These are phyloP conservation scores for Globisporangium irregulare DNA, from an alignment of 352 stramenopile genomes.

Conservation along the genomic window DNA sequence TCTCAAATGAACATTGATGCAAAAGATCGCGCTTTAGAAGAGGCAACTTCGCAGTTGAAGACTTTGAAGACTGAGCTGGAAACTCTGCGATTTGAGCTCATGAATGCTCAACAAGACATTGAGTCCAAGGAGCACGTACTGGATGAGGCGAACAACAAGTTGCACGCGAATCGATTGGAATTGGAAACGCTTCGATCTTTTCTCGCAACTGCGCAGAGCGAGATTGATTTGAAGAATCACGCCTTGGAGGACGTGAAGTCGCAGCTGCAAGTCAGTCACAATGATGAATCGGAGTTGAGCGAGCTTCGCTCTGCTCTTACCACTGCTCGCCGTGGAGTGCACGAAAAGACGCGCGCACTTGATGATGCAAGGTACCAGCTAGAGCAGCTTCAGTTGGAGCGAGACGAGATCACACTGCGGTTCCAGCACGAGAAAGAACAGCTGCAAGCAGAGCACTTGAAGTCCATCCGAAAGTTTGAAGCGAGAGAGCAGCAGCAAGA, in stretches of 20 bases:
- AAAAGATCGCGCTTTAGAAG: slow-evolving; percentile 5
- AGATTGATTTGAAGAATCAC: slow-evolving; percentile 3
- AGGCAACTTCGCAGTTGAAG: slow-evolving; percentile 3
- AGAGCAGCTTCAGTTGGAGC: slow-evolving; percentile 14
- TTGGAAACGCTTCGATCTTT: slow-evolving; percentile 7
- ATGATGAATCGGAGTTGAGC: slow-evolving; percentile 5
- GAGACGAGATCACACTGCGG: slow-evolving; percentile 12
- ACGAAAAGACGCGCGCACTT: slow-evolving; percentile 9
- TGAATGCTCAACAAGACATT: slow-evolving; percentile 5
- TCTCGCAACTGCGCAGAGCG: slow-evolving; percentile 5
- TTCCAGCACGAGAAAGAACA: slow-evolving; percentile 19
- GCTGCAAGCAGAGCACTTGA: slow-evolving; percentile 25
- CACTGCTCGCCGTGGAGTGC: not conserved
- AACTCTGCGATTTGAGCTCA: slow-evolving; percentile 4
- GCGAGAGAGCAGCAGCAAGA: slow-evolving; percentile 18
- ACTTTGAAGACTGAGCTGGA: slow-evolving; percentile 11
- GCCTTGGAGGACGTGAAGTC: slow-evolving; percentile 2
- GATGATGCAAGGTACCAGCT: slow-evolving; percentile 1
- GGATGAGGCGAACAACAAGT: slow-evolving; percentile 4
- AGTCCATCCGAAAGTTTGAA: slow-evolving; percentile 14
- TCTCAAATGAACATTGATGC: slow-evolving; percentile 7
- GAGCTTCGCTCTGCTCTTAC: slow-evolving; percentile 5
- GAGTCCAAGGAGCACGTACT: slow-evolving; percentile 4
- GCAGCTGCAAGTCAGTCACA: slow-evolving; percentile 6
- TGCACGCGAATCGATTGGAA: slow-evolving; percentile 7